Conservation (phyloP, 2,329 filamentous ascomycete species). For the Thermothelomyces thermophilus region DNA sequence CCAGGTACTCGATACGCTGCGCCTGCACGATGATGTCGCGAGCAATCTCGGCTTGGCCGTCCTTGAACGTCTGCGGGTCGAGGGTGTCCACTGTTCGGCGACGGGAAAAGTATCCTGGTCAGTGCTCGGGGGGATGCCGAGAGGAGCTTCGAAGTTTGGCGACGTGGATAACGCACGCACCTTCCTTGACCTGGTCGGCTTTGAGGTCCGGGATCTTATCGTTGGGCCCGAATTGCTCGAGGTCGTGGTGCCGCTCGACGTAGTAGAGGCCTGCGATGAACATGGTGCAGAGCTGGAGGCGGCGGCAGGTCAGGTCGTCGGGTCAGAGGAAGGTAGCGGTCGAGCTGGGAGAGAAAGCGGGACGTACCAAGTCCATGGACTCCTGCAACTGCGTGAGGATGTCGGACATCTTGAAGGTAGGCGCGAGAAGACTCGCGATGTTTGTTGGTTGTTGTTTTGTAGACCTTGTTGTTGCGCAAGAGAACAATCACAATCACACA, state of each 20-base stretch:
- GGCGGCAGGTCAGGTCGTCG: background rate
- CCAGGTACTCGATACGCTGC: constrained; percentile 74
- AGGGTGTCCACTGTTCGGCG: constrained; percentile 49
- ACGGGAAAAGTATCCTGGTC: background rate
- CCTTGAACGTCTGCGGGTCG: constrained; percentile 56
- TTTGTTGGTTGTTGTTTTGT: background rate
- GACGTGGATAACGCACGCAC: constrained; percentile 28
- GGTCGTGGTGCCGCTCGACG: constrained; percentile 61
- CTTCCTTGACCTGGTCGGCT: constrained; percentile 46
- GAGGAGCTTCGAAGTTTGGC: background rate
- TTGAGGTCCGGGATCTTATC: constrained; percentile 56
- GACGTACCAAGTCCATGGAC: constrained; percentile 71
- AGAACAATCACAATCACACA: no score
- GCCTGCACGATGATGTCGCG: constrained; percentile 72
- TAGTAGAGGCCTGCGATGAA: constrained; percentile 62
- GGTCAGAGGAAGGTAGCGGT: background rate
- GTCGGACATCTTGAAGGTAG: constrained; percentile 53
- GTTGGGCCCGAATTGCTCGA: constrained; percentile 49
- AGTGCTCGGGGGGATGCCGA: background rate
- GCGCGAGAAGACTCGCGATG: no score
- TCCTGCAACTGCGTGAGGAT: constrained; percentile 79
- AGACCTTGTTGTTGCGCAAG: background rate
- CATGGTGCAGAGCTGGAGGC: constrained; percentile 55
- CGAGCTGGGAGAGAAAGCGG: constrained; percentile 2
- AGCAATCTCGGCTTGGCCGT: constrained; percentile 65